A percentile compares a stretch with the other conserved stretches of the same genome.
phyloP scores from a whole-genome alignment of 805 yeast genomes.

The Candida piceae region DNA sequence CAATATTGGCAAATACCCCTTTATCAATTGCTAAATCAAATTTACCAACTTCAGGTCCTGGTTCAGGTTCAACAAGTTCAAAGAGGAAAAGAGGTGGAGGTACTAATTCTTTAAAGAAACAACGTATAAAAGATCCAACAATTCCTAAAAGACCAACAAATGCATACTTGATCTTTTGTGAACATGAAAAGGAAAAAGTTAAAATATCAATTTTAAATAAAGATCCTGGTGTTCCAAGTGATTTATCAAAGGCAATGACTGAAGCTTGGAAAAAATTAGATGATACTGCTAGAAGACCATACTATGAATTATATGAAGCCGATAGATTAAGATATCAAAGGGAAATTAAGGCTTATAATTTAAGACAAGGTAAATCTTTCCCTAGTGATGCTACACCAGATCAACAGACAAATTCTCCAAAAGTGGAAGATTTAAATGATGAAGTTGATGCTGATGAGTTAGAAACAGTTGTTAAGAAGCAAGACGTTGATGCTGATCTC shows the following conservation, averaged over 20 bases:
- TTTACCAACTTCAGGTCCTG: no score
- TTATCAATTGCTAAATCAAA: constrained; percentile 18
- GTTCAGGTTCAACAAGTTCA: no score
- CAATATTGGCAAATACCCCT: constrained; percentile 24
- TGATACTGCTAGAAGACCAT: constrained; percentile 67
- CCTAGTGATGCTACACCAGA: constrained; percentile 1
- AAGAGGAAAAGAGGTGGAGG: constrained; percentile 29
- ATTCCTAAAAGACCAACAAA: constrained; percentile 87
- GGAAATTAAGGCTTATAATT: constrained; percentile 52
- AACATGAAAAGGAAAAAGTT: constrained; percentile 71
- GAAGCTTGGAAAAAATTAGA: constrained; percentile 80
- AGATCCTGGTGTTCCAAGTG: constrained; percentile 49
- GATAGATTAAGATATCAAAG: constrained; percentile 70
- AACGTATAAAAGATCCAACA: constrained; percentile 65
- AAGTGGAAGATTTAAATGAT: constrained; percentile 1
- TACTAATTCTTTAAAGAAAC: constrained; percentile 24
- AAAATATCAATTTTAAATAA: constrained; percentile 50
- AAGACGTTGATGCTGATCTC: constrained; percentile 7
- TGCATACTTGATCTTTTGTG: constrained; percentile 85
- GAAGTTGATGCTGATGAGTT: constrained; percentile 1
- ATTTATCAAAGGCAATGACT: constrained; percentile 71
- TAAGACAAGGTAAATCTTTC: constrained; percentile 16
- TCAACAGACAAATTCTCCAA: constrained; percentile 1
- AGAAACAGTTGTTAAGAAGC: constrained; percentile 1
- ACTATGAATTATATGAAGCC: constrained; percentile 67